Percentiles rank a stretch among this genome's conserved stretches.
Evolutionary conservation across 2,329 filamentous ascomycete genomes (phyloP).

Genomic region (Neofusicoccum kwambonambiense): DNA sequence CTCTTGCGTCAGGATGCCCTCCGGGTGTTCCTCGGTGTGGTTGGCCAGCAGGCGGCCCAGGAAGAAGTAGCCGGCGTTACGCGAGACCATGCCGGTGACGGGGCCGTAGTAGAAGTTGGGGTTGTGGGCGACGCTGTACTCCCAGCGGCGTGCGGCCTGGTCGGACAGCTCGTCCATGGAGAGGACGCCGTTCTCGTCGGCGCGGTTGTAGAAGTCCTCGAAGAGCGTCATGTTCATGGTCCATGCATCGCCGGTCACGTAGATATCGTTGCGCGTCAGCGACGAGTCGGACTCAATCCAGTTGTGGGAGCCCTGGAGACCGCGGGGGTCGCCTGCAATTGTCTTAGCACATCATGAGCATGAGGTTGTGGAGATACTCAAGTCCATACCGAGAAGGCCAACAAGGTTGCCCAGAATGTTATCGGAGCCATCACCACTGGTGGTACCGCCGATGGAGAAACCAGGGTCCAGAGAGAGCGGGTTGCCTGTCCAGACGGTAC

Average conservation of each 20-base stretch:
- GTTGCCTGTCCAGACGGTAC: constrained; percentile 41
- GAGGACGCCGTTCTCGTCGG: constrained; percentile 23
- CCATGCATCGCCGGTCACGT: constrained; percentile 50
- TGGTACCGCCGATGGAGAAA: constrained; percentile 24
- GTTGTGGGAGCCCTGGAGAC: constrained; percentile 55
- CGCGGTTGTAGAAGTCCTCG: constrained; percentile 44
- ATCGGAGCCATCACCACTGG: constrained; percentile 31
- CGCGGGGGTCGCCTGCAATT: constrained; percentile 42
- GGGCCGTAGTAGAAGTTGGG: constrained; percentile 56
- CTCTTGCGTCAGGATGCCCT: constrained; percentile 33
- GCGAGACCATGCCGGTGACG: constrained; percentile 49
- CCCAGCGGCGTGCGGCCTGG: constrained; percentile 37
- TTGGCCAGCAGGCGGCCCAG: constrained; percentile 33
- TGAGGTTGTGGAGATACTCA: constrained; percentile 10
- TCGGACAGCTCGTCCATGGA: constrained; percentile 30
- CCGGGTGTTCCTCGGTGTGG: constrained; percentile 33
- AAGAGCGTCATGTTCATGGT: constrained; percentile 55
- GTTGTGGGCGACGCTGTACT: constrained; percentile 50
- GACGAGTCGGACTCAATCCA: constrained; percentile 56
- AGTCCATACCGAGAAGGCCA: constrained; percentile 42
- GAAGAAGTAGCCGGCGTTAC: constrained; percentile 44
- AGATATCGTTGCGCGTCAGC: constrained; percentile 54
- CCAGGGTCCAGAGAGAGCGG: constrained; percentile 49
- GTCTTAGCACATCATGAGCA: constrained; percentile 5
- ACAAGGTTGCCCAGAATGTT: constrained; percentile 38